Percentiles rank a stretch among this genome's conserved stretches.
These are phyloP conservation scores for Saururus chinensis DNA, from an alignment of 164 flowering plant genomes.

Conservation along the genomic window DNA sequence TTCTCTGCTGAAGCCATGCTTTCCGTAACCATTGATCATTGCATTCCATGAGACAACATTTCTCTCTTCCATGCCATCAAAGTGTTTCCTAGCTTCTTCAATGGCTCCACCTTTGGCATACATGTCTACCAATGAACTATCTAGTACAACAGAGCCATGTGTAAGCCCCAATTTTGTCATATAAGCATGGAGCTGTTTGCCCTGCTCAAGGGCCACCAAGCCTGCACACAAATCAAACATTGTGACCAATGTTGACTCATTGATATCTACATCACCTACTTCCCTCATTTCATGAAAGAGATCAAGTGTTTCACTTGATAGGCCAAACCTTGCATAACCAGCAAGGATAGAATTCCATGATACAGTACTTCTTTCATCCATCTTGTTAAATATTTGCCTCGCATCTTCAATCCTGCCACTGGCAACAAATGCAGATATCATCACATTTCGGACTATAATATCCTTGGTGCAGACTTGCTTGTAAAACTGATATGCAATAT, in stretches of 20 bases:
- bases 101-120: constrained; percentile 26
- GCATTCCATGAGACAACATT: constrained; percentile 14
- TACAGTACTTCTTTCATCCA: constrained; percentile 1
- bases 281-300: constrained; percentile 22
- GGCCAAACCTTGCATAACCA: neutral
- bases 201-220: constrained; percentile 27
- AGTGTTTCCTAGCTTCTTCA: constrained; percentile 2
- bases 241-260: constrained; percentile 21
- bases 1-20: constrained; percentile 9
- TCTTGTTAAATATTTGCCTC: too few species aligned
- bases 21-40: constrained; percentile 17
- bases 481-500: constrained; percentile 9
- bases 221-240: constrained; percentile 30
- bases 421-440: too few species aligned
- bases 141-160: constrained; percentile 17
- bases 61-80: neutral
- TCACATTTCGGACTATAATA: too few species aligned
- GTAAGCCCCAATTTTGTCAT: constrained; percentile 13
- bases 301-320: neutral
- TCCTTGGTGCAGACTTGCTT: neutral
- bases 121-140: constrained; percentile 16
- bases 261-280: constrained; percentile 20
- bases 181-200: constrained; percentile 17
- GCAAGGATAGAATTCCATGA: constrained; percentile 19
- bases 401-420: too few species aligned